Base-by-base conservation (phyloP, 495 filamentous ascomycete species). In the Aspergillus cristatus region DNA sequence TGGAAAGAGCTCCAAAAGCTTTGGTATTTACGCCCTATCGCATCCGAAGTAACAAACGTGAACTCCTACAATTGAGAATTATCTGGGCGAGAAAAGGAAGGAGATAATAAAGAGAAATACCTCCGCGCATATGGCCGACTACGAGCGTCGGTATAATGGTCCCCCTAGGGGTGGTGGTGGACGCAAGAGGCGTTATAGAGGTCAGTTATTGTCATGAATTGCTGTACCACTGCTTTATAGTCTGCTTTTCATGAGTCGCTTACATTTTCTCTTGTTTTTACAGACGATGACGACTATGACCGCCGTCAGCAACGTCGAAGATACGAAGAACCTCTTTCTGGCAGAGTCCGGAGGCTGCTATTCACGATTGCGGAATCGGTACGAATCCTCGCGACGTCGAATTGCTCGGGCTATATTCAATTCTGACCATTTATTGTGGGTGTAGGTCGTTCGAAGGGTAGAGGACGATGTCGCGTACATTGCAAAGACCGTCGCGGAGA, bases 311-410 rank as follows among this genome's bases (percentile, higher is more conserved):
- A 81, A 47, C 74, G 85, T 38, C 78, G 84, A 29, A 75, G 82
- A 52, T 86, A 84, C 47, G 82, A 90, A 50, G 84, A 89, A 43
- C 83, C 91, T 12, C 61, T 82, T 14, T 70, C 76, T 42, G 74
- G 79, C 29, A 83, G 80, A 51, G 63, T 95, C 37, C 82, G 86
- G 47, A 84, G 82, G 45, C 82, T 89, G 57, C 70, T 94, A 13
- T 68, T 94, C 20, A 66, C 74, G 18, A 81, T 97, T 50, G 89
- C 89, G 32, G 88, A 94, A 70, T 89, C 84, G 42, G 75, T 80
- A 70, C 37, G 70, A 44, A 8, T 34, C 37, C 36, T 18, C 28
- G 28, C 37, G 34, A 40, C 24, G 8, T 39, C 24, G 25, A 30
- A 37, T 39, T 18, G 13, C n/a, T 15, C 7, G 34, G 14, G 20